Base-by-base conservation (phyloP, 352 stramenopile species). In the Thalassiosira ordinaria region DNA sequence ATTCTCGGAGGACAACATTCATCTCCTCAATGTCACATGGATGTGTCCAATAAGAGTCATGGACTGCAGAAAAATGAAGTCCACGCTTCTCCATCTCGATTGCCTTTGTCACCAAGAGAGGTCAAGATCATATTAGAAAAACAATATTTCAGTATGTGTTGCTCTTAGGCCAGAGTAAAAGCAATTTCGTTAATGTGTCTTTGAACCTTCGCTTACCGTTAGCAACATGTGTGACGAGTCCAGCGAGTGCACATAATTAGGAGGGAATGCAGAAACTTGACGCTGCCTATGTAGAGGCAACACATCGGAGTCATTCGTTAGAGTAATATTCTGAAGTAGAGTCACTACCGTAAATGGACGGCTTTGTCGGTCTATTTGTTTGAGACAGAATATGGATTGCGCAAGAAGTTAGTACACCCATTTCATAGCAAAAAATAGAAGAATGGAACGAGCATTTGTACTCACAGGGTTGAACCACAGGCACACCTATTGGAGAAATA, bases 41-140 rank as follows among this genome's bases (percentile, higher is more conserved):
- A 92, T 99, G 97, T 33, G 97, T 99, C 98, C 98, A 99, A 89
- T 99, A 99, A 71, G 92, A 98, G 81, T 99, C 98, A 86, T 99
- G 98, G 46, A 99, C 98, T 26, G 97, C 97, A 2, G 97, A 96
- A 84, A 99, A 99, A 33, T 92, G 86, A 37, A 98, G 74, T 9
- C 91, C 91, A 62, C 96, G 95, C 59, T 96, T 89, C 65, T 99
- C 92, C 89, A 98, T 99, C 68, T 97, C 95, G 11, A 96, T 85
- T 9, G 96, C 96, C 61, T 70, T 8, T 46, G 27, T 16, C n/a
- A n/a, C n/a, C n/a, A n/a, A n/a, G n/a, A n/a, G n/a, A n/a, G n/a
- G n/a, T n/a, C n/a, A n/a, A n/a, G n/a, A n/a, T n/a, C n/a, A n/a
- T n/a, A n/a, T n/a, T n/a, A n/a, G n/a, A n/a, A n/a, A n/a, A n/a